phyloP scores from a whole-genome alignment of 345 rosid genomes.

The Psidium guajava region DNA sequence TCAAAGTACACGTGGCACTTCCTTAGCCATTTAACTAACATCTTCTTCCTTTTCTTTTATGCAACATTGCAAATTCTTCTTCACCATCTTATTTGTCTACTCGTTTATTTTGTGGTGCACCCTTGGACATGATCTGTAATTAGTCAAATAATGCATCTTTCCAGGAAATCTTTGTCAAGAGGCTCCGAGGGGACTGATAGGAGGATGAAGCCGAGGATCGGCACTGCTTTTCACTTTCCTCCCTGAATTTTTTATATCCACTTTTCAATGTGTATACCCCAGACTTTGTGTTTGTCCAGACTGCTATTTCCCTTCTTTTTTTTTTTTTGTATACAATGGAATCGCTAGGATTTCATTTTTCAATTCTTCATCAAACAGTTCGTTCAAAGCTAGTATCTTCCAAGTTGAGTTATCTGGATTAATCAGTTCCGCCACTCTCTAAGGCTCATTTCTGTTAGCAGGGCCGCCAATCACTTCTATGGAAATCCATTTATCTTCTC shows the following conservation, averaged over 20 bases:
- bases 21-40: not conserved
- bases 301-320: too few species aligned
- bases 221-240: not conserved
- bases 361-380: not conserved
- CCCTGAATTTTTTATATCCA: not conserved
- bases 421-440: not conserved
- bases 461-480: not conserved
- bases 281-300: not conserved
- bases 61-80: not conserved
- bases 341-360: not conserved
- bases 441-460: not conserved
- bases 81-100: not conserved
- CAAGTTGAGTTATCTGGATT: not conserved
- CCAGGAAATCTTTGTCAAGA: not conserved
- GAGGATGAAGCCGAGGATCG: not conserved
- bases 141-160: not conserved
- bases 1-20: not conserved
- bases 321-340: not conserved
- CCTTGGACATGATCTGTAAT: not conserved
- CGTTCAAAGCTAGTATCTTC: not conserved
- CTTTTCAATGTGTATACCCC: not conserved
- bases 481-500: not conserved
- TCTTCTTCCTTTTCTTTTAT: not conserved
- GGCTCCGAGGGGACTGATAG: not conserved
- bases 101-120: not conserved